phyloP scores from a whole-genome alignment of 805 yeast species.

The Yarrowia alimentaria region DNA sequence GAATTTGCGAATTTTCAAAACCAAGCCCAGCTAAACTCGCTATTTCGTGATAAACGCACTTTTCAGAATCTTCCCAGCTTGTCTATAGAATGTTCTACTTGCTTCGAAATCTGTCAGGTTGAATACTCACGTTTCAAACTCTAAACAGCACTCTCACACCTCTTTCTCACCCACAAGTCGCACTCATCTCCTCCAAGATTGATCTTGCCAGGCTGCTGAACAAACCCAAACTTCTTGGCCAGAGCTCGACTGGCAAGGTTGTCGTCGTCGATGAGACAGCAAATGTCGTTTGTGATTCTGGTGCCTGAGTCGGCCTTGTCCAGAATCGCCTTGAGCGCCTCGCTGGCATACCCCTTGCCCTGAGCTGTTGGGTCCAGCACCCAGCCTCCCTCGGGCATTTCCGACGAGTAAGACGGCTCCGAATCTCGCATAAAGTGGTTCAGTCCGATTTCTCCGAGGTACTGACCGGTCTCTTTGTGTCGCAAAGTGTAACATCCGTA shows the following conservation, averaged over 20 bases:
- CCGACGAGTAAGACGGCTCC: constrained; percentile 8
- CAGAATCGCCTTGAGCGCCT: constrained; percentile 6
- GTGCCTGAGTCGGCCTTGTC: background rate
- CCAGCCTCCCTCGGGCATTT: constrained; percentile 19
- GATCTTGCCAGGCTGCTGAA: background rate
- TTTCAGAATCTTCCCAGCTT: too few species aligned
- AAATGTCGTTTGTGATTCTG: background rate
- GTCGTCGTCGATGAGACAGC: constrained; percentile 6
- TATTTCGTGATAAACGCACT: too few species aligned
- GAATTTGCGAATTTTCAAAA: too few species aligned
- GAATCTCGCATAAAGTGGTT: constrained; percentile 24
- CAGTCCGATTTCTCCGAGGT: constrained; percentile 7
- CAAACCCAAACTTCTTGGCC: constrained; percentile 16
- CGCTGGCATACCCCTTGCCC: constrained; percentile 1
- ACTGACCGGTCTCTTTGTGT: constrained; percentile 5
- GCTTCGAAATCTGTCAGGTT: too few species aligned
- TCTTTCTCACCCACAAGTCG: constrained; percentile 8
- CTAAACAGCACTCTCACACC: too few species aligned
- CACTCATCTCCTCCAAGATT: constrained; percentile 1
- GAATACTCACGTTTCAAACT: too few species aligned
- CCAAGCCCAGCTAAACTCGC: too few species aligned
- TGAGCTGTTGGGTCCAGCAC: constrained; percentile 11
- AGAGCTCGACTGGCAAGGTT: constrained; percentile 1
- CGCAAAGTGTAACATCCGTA: constrained; percentile 7
- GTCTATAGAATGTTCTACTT: too few species aligned